Percentiles rank a stretch among this genome's conserved stretches.
Evolutionary conservation across 768 basidiomycete species (phyloP).

Genomic region (Tylopilus cervinicoccineus): DNA sequence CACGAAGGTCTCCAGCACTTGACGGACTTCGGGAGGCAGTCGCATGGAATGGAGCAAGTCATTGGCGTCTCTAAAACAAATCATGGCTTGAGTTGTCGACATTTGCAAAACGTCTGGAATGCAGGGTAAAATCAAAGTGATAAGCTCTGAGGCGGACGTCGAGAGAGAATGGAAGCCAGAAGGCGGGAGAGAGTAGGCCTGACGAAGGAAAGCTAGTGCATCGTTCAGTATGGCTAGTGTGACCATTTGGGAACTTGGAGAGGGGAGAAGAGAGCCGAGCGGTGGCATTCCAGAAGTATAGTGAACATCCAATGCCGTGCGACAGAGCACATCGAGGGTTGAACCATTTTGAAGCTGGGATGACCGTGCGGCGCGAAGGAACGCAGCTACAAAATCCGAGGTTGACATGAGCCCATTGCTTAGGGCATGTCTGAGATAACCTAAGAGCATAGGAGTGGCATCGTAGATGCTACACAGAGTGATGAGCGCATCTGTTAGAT

Average conservation of each 20-base stretch:
- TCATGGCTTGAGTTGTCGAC: constrained; percentile 55
- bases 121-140: constrained; percentile 57
- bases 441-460: constrained; percentile 63
- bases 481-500: constrained; percentile 59
- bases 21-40: constrained; percentile 50
- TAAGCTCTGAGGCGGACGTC: constrained; percentile 58
- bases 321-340: constrained; percentile 69
- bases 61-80: constrained; percentile 45
- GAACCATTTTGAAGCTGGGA: constrained; percentile 58
- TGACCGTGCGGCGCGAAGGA: constrained; percentile 64
- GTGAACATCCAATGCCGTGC: constrained; percentile 59
- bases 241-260: constrained; percentile 43
- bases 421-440: constrained; percentile 61
- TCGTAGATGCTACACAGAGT: constrained; percentile 64
- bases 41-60: constrained; percentile 50
- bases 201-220: constrained; percentile 54
- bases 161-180: constrained; percentile 53
- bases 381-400: constrained; percentile 56
- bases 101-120: constrained; percentile 60
- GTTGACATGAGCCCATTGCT: constrained; percentile 53
- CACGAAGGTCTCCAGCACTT: constrained; percentile 55
- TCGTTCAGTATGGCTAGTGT: constrained; percentile 57
- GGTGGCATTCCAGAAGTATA: constrained; percentile 53
- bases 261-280: constrained; percentile 52
- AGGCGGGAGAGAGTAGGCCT: constrained; percentile 49